phyloP scores from a whole-genome alignment of 2,329 filamentous ascomycete genomes.

The Fusarium pininemorale region DNA sequence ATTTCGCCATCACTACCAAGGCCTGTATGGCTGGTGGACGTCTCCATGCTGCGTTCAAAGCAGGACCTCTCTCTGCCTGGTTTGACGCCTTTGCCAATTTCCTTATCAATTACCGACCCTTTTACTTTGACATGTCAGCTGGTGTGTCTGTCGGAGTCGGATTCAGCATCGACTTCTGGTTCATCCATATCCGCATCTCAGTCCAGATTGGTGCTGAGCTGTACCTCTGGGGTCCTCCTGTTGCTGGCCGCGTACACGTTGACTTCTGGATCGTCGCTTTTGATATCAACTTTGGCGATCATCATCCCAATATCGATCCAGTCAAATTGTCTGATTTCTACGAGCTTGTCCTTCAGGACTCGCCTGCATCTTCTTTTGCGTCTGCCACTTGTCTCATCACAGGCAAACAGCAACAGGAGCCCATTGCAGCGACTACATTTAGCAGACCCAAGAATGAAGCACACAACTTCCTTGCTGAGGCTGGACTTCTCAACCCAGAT shows the following conservation, averaged over 20 bases:
- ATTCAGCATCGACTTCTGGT: neutral
- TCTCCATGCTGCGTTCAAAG: constrained; percentile 43
- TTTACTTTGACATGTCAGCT: neutral
- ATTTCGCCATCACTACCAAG: constrained; percentile 58
- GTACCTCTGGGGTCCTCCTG: neutral
- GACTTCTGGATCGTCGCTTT: constrained; percentile 9
- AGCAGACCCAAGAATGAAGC: neutral
- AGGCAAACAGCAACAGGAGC: neutral
- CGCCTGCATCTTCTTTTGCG: neutral
- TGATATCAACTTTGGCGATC: neutral
- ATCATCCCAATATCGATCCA: neutral
- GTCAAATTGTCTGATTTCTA: neutral
- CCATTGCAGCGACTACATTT: neutral
- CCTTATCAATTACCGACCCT: constrained; percentile 42
- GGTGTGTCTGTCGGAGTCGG: neutral
- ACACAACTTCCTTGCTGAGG: constrained; percentile 4
- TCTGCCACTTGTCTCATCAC: neutral
- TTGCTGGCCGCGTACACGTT: neutral
- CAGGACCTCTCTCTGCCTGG: constrained; percentile 49
- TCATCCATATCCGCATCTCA: neutral
- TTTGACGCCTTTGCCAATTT: constrained; percentile 54
- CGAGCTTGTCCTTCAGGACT: neutral
- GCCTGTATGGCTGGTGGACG: constrained; percentile 53
- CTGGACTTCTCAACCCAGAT: neutral
- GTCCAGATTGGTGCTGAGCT: neutral